Conservation (phyloP, 106 monocot species). For the Allium fistulosum region DNA sequence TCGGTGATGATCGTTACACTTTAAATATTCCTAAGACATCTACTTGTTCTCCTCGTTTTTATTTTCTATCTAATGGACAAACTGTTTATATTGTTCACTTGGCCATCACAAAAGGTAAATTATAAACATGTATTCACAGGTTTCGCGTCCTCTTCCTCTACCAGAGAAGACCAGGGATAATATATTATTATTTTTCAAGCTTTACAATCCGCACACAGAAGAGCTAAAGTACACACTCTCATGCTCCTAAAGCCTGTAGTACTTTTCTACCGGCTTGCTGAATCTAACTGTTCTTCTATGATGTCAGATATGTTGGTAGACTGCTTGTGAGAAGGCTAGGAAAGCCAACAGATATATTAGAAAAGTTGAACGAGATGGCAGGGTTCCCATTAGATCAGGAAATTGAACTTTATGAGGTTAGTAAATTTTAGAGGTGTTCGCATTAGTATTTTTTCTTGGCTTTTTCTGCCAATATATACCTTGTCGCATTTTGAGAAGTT, state of each 20-base stretch:
- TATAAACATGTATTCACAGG: constrained; percentile 24
- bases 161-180: constrained; percentile 91
- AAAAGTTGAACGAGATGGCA: constrained; percentile 89
- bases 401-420: constrained; percentile 93
- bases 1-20: not conserved
- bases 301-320: constrained; percentile 67
- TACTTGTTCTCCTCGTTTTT: not conserved
- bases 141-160: constrained; percentile 48
- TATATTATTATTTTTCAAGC: constrained; percentile 90
- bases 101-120: too few relatives aligned
- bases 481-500: too few relatives aligned
- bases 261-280: not conserved
- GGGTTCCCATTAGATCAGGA: constrained; percentile 74
- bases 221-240: constrained; percentile 58
- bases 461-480: not conserved
- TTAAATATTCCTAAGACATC: not conserved
- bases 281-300: not conserved
- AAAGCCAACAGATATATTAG: constrained; percentile 74
- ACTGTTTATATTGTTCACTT: not conserved
- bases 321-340: constrained; percentile 77
- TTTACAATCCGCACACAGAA: constrained; percentile 88
- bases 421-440: not conserved
- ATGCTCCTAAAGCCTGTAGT: not conserved
- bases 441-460: not conserved
- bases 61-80: not conserved